These are phyloP conservation scores for Lunasporangiospora selenospora DNA, from an alignment of 192 early-diverging fungal genomes.

Conservation along the genomic window DNA sequence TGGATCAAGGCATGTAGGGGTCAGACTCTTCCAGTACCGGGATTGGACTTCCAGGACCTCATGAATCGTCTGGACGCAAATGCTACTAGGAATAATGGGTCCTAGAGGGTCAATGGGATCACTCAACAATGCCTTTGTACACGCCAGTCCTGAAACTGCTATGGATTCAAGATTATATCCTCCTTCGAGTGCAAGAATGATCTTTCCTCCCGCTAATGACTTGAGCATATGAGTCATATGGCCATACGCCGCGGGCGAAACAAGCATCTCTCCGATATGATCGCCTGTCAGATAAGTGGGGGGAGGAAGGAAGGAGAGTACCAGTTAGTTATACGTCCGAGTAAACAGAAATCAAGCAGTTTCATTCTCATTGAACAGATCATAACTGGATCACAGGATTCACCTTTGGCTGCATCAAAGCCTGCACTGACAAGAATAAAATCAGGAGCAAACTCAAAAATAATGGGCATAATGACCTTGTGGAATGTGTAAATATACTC, in stretches of 20 bases:
- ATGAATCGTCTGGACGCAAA: constrained; percentile 54
- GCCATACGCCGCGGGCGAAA: constrained; percentile 83
- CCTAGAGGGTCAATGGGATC: constrained; percentile 55
- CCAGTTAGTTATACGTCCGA: too few species aligned
- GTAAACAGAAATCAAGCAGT: too few species aligned
- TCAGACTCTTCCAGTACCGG: constrained; percentile 52
- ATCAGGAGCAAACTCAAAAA: constrained; percentile 82
- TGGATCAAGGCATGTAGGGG: constrained; percentile 39
- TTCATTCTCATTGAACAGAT: too few species aligned
- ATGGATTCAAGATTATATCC: constrained; percentile 87
- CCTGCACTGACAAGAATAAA: constrained; percentile 88
- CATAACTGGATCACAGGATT: too few species aligned
- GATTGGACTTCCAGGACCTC: constrained; percentile 56
- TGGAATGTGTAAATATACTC: constrained; percentile 91
- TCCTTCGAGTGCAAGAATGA: constrained; percentile 88
- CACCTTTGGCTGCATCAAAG: constrained; percentile 84
- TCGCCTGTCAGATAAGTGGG: too few species aligned
- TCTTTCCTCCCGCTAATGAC: constrained; percentile 67
- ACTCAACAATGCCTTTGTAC: constrained; percentile 74
- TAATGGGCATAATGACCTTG: constrained; percentile 81
- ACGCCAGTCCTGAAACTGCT: constrained; percentile 77
- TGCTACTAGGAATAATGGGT: constrained; percentile 47
- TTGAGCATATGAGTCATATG: constrained; percentile 88
- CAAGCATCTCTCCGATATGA: constrained; percentile 80
- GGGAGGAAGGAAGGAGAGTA: too few species aligned